These are phyloP conservation scores for Iberis pinnata DNA, from an alignment of 345 rosid species.

Conservation along the genomic window DNA sequence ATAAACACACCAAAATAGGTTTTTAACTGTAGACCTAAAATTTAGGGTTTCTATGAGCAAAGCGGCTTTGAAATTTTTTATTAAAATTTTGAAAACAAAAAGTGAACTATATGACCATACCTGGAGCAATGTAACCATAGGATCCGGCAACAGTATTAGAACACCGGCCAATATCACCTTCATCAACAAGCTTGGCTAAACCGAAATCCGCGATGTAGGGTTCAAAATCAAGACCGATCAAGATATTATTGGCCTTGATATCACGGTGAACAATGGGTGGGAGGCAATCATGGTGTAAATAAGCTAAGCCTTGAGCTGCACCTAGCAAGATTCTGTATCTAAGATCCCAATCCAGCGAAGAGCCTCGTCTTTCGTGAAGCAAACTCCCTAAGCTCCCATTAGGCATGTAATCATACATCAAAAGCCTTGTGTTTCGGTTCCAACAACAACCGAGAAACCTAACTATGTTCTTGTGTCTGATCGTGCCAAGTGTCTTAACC, in stretches of 20 bases:
- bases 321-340: slow-evolving; percentile 81
- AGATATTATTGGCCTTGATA: slow-evolving; percentile 88
- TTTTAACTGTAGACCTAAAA: neutral
- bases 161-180: slow-evolving; percentile 70
- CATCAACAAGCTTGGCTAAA: slow-evolving; percentile 90
- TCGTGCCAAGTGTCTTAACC: slow-evolving; percentile 80
- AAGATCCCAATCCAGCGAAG: slow-evolving; percentile 80
- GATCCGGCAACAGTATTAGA: slow-evolving; percentile 92
- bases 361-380: slow-evolving; percentile 73
- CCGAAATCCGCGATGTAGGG: slow-evolving; percentile 98
- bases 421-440: slow-evolving; percentile 67
- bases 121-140: slow-evolving; percentile 95
- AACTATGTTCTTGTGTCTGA: slow-evolving; percentile 91
- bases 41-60: neutral
- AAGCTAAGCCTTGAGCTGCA: slow-evolving; percentile 87
- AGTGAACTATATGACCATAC: slow-evolving; percentile 29
- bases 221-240: slow-evolving; percentile 80
- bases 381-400: slow-evolving; percentile 90
- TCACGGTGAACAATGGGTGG: slow-evolving; percentile 94
- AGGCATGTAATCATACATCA: slow-evolving; percentile 94
- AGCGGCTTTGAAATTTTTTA: neutral
- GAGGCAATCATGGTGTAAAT: slow-evolving; percentile 90
- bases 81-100: neutral
- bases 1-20: neutral
- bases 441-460: slow-evolving; percentile 90